These are phyloP conservation scores for Scenedesmus sp. DNA, from an alignment of 163 green algal species.

Conservation along the genomic window DNA sequence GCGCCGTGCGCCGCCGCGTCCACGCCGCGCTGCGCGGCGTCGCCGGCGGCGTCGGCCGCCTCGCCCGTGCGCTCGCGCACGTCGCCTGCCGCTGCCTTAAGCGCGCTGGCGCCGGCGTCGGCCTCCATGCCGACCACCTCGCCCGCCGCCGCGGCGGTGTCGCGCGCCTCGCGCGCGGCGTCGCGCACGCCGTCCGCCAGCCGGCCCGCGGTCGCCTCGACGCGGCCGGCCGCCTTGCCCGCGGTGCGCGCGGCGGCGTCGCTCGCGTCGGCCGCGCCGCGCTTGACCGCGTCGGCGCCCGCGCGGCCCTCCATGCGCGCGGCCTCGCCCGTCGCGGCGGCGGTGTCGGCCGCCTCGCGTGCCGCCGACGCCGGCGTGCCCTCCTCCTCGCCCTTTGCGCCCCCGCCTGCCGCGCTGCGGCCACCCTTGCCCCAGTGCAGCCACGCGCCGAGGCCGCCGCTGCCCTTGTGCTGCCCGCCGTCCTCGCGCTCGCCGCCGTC, in stretches of 20 bases:
- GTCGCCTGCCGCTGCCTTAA: constrained; percentile 14
- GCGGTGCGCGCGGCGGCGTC: background rate
- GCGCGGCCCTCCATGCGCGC: no score
- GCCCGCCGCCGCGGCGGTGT: constrained; percentile 2
- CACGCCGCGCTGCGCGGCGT: constrained; percentile 10
- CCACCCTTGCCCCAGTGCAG: no score
- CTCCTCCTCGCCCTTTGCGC: no score
- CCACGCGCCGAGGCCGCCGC: no score
- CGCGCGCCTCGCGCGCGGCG: background rate
- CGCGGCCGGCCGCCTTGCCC: background rate
- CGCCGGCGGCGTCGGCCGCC: background rate
- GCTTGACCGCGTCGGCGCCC: no score
- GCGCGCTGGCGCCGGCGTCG: background rate
- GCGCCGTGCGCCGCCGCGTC: background rate
- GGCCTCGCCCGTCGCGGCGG: background rate
- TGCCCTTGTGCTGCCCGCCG: background rate
- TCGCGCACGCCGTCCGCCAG: background rate
- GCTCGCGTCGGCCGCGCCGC: no score
- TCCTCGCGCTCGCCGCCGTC: background rate
- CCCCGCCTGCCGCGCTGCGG: no score
- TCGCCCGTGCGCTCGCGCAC: background rate
- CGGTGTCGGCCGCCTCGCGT: constrained; percentile 5
- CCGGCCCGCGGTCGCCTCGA: background rate
- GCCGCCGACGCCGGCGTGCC: no score
- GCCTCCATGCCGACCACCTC: background rate